Evolutionary conservation across 306 rosid genomes (phyloP).

Genomic region (Cicer chorassanicum): DNA sequence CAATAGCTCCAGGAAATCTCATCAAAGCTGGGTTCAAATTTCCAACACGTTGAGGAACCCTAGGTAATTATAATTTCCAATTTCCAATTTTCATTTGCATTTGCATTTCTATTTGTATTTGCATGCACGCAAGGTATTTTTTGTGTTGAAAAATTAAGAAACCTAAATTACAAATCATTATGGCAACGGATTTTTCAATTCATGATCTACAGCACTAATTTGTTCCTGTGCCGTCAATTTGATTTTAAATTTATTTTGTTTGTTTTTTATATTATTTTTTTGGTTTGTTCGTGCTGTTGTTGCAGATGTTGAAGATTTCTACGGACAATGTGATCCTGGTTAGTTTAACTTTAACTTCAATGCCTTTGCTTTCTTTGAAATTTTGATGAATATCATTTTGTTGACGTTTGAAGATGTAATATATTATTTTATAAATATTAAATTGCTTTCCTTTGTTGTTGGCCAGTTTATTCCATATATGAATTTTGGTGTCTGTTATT

Average conservation of each 20-base stretch:
- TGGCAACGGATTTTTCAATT: background rate
- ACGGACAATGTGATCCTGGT: slow-evolving; percentile 89
- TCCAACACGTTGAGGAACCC: too few species aligned
- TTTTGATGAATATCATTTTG: background rate
- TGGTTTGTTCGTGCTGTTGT: slow-evolving; percentile 6
- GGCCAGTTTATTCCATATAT: slow-evolving; percentile 27
- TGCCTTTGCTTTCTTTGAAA: background rate
- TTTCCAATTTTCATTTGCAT: background rate
- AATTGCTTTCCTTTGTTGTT: slow-evolving; percentile 37
- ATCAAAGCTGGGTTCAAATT: too few species aligned
- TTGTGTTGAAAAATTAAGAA: background rate
- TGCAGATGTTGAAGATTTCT: slow-evolving; percentile 85
- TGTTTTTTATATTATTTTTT: background rate
- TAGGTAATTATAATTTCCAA: slow-evolving; percentile 48
- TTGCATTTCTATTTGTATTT: too few species aligned
- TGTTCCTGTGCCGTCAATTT: background rate
- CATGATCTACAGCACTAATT: background rate
- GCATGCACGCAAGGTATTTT: too few species aligned
- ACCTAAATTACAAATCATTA: background rate
- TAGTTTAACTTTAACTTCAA: slow-evolving; percentile 12
- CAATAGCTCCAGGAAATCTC: too few species aligned
- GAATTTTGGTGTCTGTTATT: slow-evolving; percentile 26
- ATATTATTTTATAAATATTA: background rate
- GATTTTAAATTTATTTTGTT: background rate
- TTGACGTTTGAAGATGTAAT: background rate